These are phyloP conservation scores for Saccharomycopsis oosterbeekiorum DNA, from an alignment of 805 yeast species.

Conservation along the genomic window DNA sequence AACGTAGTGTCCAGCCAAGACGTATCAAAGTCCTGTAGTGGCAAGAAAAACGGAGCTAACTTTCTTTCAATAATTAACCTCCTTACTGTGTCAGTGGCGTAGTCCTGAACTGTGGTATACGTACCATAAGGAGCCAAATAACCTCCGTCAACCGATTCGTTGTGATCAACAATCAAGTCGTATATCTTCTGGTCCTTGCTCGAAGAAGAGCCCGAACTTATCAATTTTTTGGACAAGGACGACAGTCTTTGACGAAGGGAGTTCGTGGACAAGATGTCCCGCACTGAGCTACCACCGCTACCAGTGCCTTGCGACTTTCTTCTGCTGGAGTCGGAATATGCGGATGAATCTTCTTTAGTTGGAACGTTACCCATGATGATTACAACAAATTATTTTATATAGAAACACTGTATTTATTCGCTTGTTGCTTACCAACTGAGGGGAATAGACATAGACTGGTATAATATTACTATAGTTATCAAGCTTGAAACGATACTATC, in stretches of 20 bases:
- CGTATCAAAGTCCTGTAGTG: constrained; percentile 69
- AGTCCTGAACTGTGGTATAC: constrained; percentile 66
- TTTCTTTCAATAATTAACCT: constrained; percentile 56
- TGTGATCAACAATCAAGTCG: constrained; percentile 47
- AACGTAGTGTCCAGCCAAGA: constrained; percentile 66
- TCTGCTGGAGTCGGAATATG: neutral
- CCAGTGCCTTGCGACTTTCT: constrained; percentile 1
- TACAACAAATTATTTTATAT: neutral
- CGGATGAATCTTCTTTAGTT: constrained; percentile 30
- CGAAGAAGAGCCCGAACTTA: constrained; percentile 3
- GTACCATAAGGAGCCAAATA: constrained; percentile 86
- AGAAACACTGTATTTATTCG: neutral
- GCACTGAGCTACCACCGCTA: neutral
- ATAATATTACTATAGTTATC: no score
- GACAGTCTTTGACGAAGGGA: constrained; percentile 1
- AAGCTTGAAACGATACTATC: no score
- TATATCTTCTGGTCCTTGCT: constrained; percentile 44
- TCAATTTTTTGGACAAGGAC: neutral
- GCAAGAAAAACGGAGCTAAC: constrained; percentile 85
- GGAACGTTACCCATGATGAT: constrained; percentile 39
- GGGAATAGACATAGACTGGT: no score
- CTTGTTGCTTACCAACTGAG: no score
- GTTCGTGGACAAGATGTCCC: neutral
- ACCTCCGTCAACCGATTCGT: constrained; percentile 89
- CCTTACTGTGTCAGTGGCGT: constrained; percentile 63